These are phyloP conservation scores for Durio zibethinus DNA, from an alignment of 345 rosid genomes.

Conservation along the genomic window DNA sequence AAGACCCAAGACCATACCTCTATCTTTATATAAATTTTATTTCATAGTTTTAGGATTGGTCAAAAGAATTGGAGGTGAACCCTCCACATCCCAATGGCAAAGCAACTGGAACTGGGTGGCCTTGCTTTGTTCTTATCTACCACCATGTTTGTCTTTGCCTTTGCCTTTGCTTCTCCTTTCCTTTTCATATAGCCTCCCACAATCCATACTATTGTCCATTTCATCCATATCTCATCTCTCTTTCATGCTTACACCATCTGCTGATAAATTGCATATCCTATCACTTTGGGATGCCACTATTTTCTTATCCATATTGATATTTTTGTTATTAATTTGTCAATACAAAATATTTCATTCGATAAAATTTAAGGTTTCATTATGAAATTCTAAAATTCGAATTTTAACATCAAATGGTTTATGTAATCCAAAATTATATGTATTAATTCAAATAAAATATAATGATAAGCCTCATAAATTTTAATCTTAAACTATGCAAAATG, in stretches of 20 bases:
- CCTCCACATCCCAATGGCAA: constrained; percentile 20
- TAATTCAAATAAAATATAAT: too few relatives aligned
- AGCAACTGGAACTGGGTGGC: constrained; percentile 22
- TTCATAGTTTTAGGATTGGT: constrained; percentile 10
- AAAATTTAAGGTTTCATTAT: neutral
- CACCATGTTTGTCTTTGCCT: neutral
- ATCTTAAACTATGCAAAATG: neutral
- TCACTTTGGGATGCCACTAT: neutral
- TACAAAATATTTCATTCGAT: too few relatives aligned
- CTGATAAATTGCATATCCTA: neutral
- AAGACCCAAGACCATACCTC: neutral
- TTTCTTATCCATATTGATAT: neutral
- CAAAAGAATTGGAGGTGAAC: neutral
- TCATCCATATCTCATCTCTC: neutral
- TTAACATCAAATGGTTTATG: neutral
- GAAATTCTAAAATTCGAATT: neutral
- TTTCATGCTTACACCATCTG: neutral
- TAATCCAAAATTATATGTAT: too few relatives aligned
- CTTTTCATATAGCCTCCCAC: neutral
- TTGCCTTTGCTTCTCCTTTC: neutral
- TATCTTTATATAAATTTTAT: neutral
- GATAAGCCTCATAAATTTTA: neutral
- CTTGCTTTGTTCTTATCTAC: constrained; percentile 35
- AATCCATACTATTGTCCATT: neutral
- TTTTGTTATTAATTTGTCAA: neutral